phyloP scores from a whole-genome alignment of 495 filamentous ascomycete genomes.

The Neurospora terricola region DNA sequence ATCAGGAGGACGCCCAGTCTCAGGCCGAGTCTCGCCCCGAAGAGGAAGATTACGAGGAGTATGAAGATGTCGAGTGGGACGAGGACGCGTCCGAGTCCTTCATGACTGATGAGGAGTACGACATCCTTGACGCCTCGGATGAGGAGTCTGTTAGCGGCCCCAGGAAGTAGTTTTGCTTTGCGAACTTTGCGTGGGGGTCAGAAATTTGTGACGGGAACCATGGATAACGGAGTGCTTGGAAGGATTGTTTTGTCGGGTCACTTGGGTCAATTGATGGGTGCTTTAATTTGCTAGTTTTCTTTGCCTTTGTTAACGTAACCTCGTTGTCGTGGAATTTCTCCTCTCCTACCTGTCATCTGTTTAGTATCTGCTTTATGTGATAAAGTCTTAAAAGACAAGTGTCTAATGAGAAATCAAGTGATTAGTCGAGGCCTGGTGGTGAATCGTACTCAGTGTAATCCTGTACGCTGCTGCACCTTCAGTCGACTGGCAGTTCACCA shows the following conservation, averaged over 20 bases:
- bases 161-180: background rate
- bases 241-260: background rate
- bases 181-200: background rate
- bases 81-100: conserved; percentile 59
- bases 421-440: background rate
- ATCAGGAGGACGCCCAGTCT: conserved; percentile 41
- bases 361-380: background rate
- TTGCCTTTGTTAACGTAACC: background rate
- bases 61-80: conserved; percentile 46
- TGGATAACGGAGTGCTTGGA: background rate
- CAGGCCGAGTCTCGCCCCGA: conserved; percentile 18
- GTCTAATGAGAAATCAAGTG: background rate
- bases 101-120: conserved; percentile 95
- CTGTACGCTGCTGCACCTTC: background rate
- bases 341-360: background rate
- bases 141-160: conserved; percentile 54
- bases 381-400: background rate
- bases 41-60: conserved; percentile 57
- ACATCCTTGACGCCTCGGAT: conserved; percentile 90
- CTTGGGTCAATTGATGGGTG: background rate
- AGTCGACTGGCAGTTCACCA: background rate
- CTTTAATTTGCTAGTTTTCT: background rate
- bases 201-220: conserved; percentile 12
- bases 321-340: background rate
- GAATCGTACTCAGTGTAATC: background rate